A percentile compares a stretch with the other conserved stretches of the same genome.
Evolutionary conservation across 148 eudicot species (phyloP).

Genomic region (Rhododendron vialii): DNA sequence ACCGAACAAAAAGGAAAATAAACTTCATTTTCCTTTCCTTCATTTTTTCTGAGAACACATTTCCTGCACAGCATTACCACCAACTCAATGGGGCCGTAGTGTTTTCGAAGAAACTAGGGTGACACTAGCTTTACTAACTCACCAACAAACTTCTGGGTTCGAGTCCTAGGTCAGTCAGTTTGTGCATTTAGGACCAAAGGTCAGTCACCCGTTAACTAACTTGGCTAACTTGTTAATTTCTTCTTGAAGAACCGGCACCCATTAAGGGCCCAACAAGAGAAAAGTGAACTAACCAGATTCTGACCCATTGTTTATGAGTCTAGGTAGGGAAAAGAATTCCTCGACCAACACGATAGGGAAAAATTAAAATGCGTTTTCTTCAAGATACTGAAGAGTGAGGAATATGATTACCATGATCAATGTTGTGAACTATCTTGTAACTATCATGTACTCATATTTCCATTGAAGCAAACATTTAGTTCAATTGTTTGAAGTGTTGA

Average conservation of each 20-base stretch:
- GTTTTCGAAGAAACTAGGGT: not conserved
- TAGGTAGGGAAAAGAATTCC: not conserved
- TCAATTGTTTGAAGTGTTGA: conserved; percentile 3
- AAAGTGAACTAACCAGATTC: not conserved
- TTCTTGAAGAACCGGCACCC: not conserved
- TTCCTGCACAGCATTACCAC: too few relatives aligned
- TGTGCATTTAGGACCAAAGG: not conserved
- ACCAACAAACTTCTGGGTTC: not conserved
- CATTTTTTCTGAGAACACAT: too few relatives aligned
- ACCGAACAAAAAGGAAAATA: not conserved
- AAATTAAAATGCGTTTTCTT: not conserved
- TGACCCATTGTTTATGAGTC: not conserved
- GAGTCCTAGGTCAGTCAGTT: not conserved
- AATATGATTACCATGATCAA: not conserved
- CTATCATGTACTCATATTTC: not conserved
- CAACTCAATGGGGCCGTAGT: too few relatives aligned
- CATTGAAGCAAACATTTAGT: too few relatives aligned
- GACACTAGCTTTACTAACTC: not conserved
- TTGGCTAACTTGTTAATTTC: not conserved
- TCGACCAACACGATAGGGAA: not conserved
- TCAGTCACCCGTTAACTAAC: not conserved
- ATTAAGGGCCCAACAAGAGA: not conserved
- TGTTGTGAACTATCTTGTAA: not conserved
- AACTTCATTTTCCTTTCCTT: too few relatives aligned
- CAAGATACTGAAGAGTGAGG: not conserved